A percentile compares a stretch with the other conserved stretches of the same genome.
These are phyloP conservation scores for Veloboletus limbatus DNA, from an alignment of 1,284 basidiomycete species.

Conservation along the genomic window DNA sequence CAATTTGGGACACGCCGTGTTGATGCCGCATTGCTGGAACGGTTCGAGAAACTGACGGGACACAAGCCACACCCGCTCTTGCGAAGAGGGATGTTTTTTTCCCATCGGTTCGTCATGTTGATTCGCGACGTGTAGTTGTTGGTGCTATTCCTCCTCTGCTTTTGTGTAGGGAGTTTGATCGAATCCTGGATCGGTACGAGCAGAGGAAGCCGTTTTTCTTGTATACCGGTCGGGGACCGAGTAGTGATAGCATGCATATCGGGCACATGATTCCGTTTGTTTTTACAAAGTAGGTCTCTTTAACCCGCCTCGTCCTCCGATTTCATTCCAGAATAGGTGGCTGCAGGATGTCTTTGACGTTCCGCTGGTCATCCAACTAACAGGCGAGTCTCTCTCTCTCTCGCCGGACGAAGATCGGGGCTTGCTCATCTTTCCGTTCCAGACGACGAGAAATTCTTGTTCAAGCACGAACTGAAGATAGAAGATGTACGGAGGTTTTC, in stretches of 20 bases:
- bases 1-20: constrained; percentile 93
- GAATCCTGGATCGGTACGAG: constrained; percentile 94
- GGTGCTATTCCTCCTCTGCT: constrained; percentile 1
- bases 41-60: constrained; percentile 92
- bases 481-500: constrained; percentile 89
- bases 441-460: constrained; percentile 99
- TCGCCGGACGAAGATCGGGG: background rate
- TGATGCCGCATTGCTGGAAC: constrained; percentile 74
- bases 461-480: constrained; percentile 91
- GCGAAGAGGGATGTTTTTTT: constrained; percentile 95
- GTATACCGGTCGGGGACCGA: constrained; percentile 97
- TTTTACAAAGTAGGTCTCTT: constrained; percentile 82
- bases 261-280: constrained; percentile 98
- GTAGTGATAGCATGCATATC: constrained; percentile 96
- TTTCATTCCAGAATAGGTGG: constrained; percentile 59
- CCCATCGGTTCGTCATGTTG: constrained; percentile 72
- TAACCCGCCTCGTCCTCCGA: background rate
- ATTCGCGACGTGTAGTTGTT: background rate
- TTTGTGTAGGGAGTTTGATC: constrained; percentile 78
- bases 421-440: background rate
- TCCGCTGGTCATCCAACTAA: constrained; percentile 92
- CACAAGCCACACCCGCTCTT: constrained; percentile 89
- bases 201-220: constrained; percentile 97
- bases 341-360: constrained; percentile 96
- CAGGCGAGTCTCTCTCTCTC: constrained; percentile 53